Conservation (phyloP, 2,329 filamentous ascomycete genomes). For the Fusarium miscanthi region DNA sequence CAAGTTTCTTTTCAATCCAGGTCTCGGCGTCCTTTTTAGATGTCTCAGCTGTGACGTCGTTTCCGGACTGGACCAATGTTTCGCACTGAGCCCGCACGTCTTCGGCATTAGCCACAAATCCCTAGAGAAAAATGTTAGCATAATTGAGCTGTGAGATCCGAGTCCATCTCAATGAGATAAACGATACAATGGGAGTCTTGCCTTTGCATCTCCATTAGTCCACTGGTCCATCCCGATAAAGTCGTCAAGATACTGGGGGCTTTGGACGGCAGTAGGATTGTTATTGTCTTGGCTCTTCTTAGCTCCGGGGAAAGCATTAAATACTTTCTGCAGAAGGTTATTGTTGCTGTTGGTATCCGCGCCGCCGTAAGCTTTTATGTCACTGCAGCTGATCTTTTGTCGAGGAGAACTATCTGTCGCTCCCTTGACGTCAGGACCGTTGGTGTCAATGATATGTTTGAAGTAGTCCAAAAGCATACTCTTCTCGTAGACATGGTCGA, state of each 20-base stretch:
- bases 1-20: no score
- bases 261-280: neutral
- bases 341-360: neutral
- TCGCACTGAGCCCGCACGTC: neutral
- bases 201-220: constrained; percentile 9
- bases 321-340: neutral
- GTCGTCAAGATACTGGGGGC: neutral
- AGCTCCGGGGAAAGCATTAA: constrained; percentile 3
- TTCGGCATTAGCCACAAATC: neutral
- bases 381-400: constrained; percentile 11
- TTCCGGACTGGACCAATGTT: no score
- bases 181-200: neutral
- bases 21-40: no score
- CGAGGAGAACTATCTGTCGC: no score
- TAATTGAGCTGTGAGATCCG: neutral
- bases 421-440: neutral
- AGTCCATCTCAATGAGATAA: no score
- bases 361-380: neutral
- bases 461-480: constrained; percentile 22
- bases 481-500: constrained; percentile 31
- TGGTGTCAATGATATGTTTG: neutral
- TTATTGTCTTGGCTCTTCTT: rapidly evolving
- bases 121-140: neutral
- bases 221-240: constrained; percentile 23
- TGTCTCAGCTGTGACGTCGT: no score